phyloP scores from a whole-genome alignment of 2,329 filamentous ascomycete genomes.

The Claviceps sp. region DNA sequence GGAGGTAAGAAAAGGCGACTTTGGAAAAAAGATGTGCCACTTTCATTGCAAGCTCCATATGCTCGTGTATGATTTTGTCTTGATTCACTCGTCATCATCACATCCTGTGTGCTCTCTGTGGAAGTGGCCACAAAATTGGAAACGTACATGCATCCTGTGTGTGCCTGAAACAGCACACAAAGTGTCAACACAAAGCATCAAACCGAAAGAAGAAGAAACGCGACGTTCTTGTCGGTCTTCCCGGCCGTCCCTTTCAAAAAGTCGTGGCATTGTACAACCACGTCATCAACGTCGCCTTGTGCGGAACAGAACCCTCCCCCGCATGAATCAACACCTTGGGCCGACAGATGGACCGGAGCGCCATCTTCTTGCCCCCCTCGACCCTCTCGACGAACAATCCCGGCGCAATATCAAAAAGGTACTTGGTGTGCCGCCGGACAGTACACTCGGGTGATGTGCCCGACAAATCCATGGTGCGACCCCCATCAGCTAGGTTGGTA shows the following conservation, averaged over 20 bases:
- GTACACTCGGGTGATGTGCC: slow-evolving; percentile 17
- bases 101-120: too few species aligned
- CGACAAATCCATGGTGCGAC: slow-evolving; percentile 16
- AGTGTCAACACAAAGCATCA: neutral
- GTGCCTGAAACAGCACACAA: neutral
- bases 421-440: slow-evolving; percentile 17
- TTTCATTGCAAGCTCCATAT: too few species aligned
- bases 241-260: neutral
- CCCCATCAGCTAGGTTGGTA: slow-evolving; percentile 20
- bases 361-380: slow-evolving; percentile 19
- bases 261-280: slow-evolving; percentile 13
- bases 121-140: too few species aligned
- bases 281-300: slow-evolving; percentile 19
- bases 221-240: neutral
- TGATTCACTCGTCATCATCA: too few species aligned
- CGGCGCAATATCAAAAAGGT: slow-evolving; percentile 24
- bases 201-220: neutral
- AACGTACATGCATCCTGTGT: too few species aligned
- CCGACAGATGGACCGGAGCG: slow-evolving; percentile 19
- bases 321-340: slow-evolving; percentile 21
- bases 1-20: neutral
- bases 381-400: slow-evolving; percentile 24
- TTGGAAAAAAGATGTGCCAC: neutral
- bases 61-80: too few species aligned
- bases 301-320: slow-evolving; percentile 14